phyloP scores from a whole-genome alignment of 176 grass and related monocot genomes.

The Chrysopogon serrulatus region DNA sequence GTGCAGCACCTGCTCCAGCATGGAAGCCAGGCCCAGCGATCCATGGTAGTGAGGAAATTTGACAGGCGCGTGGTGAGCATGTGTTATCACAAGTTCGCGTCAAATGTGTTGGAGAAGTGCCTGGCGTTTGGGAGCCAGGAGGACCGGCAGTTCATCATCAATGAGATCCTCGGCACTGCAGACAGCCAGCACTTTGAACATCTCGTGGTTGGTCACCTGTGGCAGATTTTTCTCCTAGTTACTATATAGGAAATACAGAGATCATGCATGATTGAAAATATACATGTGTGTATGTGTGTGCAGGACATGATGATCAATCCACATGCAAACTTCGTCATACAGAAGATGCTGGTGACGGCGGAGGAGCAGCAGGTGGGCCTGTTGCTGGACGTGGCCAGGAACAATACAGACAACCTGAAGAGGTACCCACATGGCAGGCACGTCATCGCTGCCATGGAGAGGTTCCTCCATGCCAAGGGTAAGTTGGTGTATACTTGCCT shows the following conservation, averaged over 20 bases:
- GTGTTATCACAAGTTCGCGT: slow-evolving; percentile 49
- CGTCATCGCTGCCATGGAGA: background rate
- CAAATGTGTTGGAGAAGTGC: slow-evolving; percentile 52
- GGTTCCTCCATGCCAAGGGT: background rate
- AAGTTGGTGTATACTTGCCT: too few species aligned
- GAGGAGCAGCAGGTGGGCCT: background rate
- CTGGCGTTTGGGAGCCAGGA: slow-evolving; percentile 9
- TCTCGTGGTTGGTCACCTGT: slow-evolving; percentile 25
- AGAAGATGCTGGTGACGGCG: background rate
- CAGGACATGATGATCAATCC: background rate
- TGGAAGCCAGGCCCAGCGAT: slow-evolving; percentile 20
- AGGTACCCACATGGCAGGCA: background rate
- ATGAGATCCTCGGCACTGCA: slow-evolving; percentile 32
- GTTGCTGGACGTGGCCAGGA: background rate
- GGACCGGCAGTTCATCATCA: slow-evolving; percentile 28
- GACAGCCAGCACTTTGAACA: background rate
- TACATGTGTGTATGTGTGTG: background rate
- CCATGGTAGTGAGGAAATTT: slow-evolving; percentile 31
- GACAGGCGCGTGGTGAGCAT: slow-evolving; percentile 26
- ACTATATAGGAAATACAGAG: background rate
- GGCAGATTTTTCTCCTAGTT: background rate
- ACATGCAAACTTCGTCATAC: background rate
- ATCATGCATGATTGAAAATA: background rate
- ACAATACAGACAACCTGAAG: background rate
- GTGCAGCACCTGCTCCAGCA: slow-evolving; percentile 56